phyloP scores from a whole-genome alignment of 2,329 filamentous ascomycete genomes.

The Talaromyces albobiverticillius region DNA sequence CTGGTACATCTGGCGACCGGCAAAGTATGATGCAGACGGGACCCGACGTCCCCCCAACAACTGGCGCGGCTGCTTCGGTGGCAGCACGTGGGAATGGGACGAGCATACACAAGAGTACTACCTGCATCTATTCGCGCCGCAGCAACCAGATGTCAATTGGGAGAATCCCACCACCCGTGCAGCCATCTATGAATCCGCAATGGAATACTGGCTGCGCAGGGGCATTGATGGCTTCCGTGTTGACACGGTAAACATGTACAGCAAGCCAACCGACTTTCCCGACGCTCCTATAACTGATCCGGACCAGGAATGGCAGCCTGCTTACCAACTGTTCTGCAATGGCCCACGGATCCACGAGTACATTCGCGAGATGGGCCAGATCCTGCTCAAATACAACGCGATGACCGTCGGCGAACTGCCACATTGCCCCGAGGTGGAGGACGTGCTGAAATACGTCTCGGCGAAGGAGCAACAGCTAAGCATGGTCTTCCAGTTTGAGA shows the following conservation, averaged over 20 bases:
- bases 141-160: conserved; percentile 81
- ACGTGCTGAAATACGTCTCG: conserved; percentile 33
- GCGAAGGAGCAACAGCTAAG: conserved; percentile 31
- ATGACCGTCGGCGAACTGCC: conserved; percentile 62
- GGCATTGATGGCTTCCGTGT: conserved; percentile 69
- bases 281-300: conserved; percentile 36
- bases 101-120: conserved; percentile 67
- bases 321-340: conserved; percentile 49
- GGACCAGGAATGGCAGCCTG: conserved; percentile 30
- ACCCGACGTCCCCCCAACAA: conserved; percentile 10
- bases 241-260: conserved; percentile 72
- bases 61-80: conserved; percentile 10
- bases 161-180: conserved; percentile 62
- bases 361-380: conserved; percentile 47
- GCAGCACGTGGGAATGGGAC: conserved; percentile 55
- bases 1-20: conserved; percentile 25
- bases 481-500: conserved; percentile 72
- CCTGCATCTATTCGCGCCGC: conserved; percentile 66
- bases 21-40: conserved; percentile 1
- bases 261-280: conserved; percentile 58
- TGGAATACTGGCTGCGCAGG: conserved; percentile 71
- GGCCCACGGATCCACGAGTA: conserved; percentile 59
- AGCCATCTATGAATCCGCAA: conserved; percentile 64
- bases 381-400: conserved; percentile 55
- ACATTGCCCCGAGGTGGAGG: conserved; percentile 51